Percentiles rank a stretch among this genome's conserved stretches.
Evolutionary conservation across 495 filamentous ascomycete genomes (phyloP).

Genomic region (Penicillium goetzii): DNA sequence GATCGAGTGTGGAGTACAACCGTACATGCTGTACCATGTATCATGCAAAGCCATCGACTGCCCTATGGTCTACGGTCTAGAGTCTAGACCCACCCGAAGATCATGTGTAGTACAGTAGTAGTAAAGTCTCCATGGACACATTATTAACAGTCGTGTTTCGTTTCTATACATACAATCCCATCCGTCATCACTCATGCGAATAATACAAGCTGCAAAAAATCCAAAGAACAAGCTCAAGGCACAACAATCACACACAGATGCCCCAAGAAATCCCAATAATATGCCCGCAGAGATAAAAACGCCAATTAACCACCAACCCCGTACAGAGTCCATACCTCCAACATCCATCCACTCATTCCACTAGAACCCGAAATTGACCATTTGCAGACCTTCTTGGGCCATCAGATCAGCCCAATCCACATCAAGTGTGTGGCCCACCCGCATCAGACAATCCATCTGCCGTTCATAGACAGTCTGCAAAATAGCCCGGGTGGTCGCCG

Average conservation of each 20-base stretch:
- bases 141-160: conserved; percentile 9
- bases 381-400: conserved; percentile 42
- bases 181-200: conserved; percentile 28
- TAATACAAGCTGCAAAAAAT: conserved; percentile 13
- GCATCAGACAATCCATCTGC: conserved; percentile 45
- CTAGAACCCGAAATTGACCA: conserved; percentile 45
- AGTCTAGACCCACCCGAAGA: background rate
- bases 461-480: conserved; percentile 55
- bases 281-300: conserved; percentile 18
- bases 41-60: background rate
- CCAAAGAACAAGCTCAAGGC: background rate
- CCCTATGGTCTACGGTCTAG: background rate
- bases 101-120: background rate
- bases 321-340: background rate
- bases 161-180: conserved; percentile 15
- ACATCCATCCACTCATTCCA: conserved; percentile 8
- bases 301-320: background rate
- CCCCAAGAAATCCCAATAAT: conserved; percentile 2
- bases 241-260: conserved; percentile 8
- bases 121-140: background rate
- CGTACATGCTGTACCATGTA: background rate
- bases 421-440: conserved; percentile 40
- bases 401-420: conserved; percentile 54
- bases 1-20: background rate
- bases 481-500: conserved; percentile 49